Conservation (phyloP, 2,329 filamentous ascomycete genomes). For the Pyrenochaeta sp. region DNA sequence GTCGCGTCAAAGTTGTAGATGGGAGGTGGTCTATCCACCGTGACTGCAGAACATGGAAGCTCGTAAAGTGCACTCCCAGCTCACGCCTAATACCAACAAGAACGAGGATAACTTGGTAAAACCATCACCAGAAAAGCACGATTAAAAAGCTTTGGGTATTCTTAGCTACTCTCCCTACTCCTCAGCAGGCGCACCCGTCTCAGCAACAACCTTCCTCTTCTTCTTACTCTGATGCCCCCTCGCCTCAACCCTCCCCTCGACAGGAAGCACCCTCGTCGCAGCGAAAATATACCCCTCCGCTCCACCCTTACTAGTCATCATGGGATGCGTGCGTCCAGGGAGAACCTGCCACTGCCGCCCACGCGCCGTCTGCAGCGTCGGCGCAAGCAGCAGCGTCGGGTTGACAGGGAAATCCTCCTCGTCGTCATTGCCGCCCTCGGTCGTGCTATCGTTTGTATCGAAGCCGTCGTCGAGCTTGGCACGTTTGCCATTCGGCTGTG, state of each 20-base stretch:
- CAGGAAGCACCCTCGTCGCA: constrained; percentile 79
- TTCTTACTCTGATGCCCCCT: constrained; percentile 74
- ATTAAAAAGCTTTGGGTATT: too few species aligned
- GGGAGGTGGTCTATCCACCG: too few species aligned
- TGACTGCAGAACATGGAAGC: too few species aligned
- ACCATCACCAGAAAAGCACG: too few species aligned
- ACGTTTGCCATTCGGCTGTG: constrained; percentile 20
- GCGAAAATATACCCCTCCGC: constrained; percentile 92
- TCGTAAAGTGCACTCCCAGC: too few species aligned
- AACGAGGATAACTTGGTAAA: too few species aligned
- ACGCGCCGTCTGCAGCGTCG: constrained; percentile 80
- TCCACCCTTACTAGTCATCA: constrained; percentile 89
- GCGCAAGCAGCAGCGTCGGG: constrained; percentile 80
- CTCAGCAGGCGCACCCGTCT: background rate
- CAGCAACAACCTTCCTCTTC: constrained; percentile 63
- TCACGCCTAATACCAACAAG: too few species aligned
- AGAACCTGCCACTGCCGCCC: constrained; percentile 88
- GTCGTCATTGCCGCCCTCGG: constrained; percentile 32
- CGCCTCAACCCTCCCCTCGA: constrained; percentile 80
- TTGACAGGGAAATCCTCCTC: constrained; percentile 82
- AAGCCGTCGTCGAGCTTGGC: constrained; percentile 26
- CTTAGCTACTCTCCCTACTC: too few species aligned
- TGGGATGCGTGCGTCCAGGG: constrained; percentile 87
- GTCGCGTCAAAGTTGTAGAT: too few species aligned
- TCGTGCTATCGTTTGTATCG: constrained; percentile 19